Base-by-base conservation (phyloP, 2,329 filamentous ascomycete species). In the Colletotrichum sp. region DNA sequence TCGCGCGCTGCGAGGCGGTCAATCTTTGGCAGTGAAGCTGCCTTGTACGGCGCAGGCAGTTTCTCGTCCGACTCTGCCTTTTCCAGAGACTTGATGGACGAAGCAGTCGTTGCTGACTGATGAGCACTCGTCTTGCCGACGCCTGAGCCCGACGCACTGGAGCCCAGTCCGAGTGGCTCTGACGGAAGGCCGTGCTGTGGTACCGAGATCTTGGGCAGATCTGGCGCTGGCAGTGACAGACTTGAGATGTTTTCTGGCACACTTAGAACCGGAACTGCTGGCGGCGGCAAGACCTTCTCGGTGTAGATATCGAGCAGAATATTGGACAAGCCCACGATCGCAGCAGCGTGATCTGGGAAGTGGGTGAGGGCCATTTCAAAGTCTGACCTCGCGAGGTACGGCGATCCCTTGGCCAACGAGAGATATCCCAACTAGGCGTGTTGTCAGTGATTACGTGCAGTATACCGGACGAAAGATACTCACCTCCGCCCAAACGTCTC, bases 1-100 rank as follows among this genome's bases (percentile, higher is more conserved):
- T 98, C 97, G 24, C 96, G 92, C 18, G 96, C 95, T 5, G 96
- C 95, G n/a, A 98, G 91, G 13, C 96, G 92, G 82, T 97, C 96
- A 38, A 95, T 88, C 18, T 94, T 90, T 18, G 93, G 94, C 5
- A 96, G 89, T 2, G 92, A 92, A 68, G 88, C 89, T 55, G 87
- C 89, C 84, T 87, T 90, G 84, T 89, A 91, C 55, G 87, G 89
- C 48, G 86, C 87, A 8, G 88, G 87, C 4, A 91, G 86, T 72
- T 85, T 82, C 63, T 87, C 85, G 43, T 84, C 83, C 24, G 82
- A 81, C 28, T 82, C 79, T 1, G 69, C 16, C 43, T 66, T 69
- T 8, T 79, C 78, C 3, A 75, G 71, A 10, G 71, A 77, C 18
- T 74, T 74, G 59, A 73, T 73, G 18, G 59, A 69, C 9, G 73